Evolutionary conservation across 208 protist genomes (phyloP).

Genomic region (Leishmania amazonensis): DNA sequence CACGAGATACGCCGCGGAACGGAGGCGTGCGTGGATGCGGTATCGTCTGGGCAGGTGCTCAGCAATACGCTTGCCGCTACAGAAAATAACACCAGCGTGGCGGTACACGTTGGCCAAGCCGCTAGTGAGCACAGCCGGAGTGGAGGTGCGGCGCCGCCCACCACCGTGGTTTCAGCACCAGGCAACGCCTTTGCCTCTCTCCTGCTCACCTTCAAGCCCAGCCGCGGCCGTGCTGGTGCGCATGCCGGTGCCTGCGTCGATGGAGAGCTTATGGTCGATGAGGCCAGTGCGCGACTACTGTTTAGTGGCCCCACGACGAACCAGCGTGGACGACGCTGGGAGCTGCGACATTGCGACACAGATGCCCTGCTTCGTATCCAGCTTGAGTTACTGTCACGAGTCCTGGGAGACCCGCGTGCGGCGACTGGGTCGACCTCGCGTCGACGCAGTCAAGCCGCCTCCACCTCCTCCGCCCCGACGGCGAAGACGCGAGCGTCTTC

Average conservation of each 20-base stretch:
- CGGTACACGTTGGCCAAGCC: background rate
- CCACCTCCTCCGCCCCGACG: background rate
- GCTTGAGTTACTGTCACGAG: slow-evolving; percentile 18
- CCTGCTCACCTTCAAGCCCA: slow-evolving; percentile 13
- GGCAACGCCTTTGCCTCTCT: slow-evolving; percentile 20
- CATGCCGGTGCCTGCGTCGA: slow-evolving; percentile 6
- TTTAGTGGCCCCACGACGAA: slow-evolving; percentile 21
- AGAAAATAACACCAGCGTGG: background rate
- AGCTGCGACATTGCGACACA: slow-evolving; percentile 30
- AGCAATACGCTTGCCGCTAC: background rate
- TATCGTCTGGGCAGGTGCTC: background rate
- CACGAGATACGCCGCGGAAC: slow-evolving; percentile 3
- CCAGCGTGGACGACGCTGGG: slow-evolving; percentile 21
- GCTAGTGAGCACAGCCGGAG: background rate
- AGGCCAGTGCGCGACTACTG: slow-evolving; percentile 13
- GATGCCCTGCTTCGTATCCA: slow-evolving; percentile 28
- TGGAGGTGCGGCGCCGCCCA: background rate
- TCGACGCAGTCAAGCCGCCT: background rate
- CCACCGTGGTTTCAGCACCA: background rate
- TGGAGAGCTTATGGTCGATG: slow-evolving; percentile 18
- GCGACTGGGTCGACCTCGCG: background rate
- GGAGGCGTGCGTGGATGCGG: slow-evolving; percentile 8
- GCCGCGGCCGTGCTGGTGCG: background rate
- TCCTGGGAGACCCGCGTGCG: background rate
- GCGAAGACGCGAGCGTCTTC: background rate